These are phyloP conservation scores for Fomitopsis pulvina DNA, from an alignment of 768 basidiomycete species.

Conservation along the genomic window DNA sequence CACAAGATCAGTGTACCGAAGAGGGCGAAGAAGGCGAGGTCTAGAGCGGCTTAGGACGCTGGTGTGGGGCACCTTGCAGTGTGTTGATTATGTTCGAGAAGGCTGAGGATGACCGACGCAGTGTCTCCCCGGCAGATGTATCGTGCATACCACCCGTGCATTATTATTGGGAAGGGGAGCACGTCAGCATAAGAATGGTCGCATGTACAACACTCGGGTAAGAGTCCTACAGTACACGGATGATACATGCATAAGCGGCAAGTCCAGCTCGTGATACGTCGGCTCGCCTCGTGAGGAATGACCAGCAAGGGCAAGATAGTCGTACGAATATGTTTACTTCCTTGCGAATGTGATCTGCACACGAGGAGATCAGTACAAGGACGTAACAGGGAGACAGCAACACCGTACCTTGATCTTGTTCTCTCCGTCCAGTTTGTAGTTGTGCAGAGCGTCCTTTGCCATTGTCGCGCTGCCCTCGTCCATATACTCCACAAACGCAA, in stretches of 20 bases:
- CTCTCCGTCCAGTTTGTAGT: constrained; percentile 95
- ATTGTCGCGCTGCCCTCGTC: constrained; percentile 89
- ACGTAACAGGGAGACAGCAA: not conserved
- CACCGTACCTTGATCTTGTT: constrained; percentile 89
- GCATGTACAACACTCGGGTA: not conserved
- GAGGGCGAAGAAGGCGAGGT: not conserved
- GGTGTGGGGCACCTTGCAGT: no score
- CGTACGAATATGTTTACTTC: constrained; percentile 14
- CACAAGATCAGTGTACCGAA: not conserved
- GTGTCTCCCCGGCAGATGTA: no score
- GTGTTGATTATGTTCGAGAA: no score
- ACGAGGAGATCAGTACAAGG: not conserved
- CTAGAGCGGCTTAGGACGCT: not conserved
- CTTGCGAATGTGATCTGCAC: constrained; percentile 26
- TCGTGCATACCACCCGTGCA: no score
- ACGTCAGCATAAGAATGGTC: not conserved
- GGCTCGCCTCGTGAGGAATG: no score
- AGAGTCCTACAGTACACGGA: constrained; percentile 1
- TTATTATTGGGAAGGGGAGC: not conserved
- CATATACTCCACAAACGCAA: constrained; percentile 95
- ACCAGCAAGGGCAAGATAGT: not conserved
- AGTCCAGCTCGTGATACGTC: no score
- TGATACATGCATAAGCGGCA: constrained; percentile 2
- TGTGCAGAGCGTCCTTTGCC: constrained; percentile 95
- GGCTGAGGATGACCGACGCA: no score